Evolutionary conservation across 768 basidiomycete genomes (phyloP).

Genomic region (Phallus indusiatus): DNA sequence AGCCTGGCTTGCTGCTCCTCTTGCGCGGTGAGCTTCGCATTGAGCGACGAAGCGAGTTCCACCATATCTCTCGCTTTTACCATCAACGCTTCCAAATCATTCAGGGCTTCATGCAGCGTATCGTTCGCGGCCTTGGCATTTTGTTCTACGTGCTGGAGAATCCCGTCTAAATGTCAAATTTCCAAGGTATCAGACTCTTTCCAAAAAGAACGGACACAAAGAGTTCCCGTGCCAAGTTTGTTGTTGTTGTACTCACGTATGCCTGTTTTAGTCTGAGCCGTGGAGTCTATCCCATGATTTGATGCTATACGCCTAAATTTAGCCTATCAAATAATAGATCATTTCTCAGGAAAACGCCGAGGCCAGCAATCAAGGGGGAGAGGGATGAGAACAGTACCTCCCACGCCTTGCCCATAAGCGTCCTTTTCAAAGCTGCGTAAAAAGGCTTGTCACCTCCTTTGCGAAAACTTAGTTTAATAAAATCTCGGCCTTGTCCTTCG

Average conservation of each 20-base stretch:
- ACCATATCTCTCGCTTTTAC: conserved; percentile 91
- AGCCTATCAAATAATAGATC: neutral
- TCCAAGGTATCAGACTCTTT: neutral
- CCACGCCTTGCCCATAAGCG: conserved; percentile 68
- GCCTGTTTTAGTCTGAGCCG: conserved; percentile 1
- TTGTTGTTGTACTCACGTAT: conserved; percentile 13
- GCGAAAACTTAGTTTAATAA: conserved; percentile 82
- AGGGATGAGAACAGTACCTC: conserved; percentile 32
- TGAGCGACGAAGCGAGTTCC: conserved; percentile 77
- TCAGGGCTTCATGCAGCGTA: conserved; percentile 65
- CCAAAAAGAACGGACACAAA: conserved; percentile 25
- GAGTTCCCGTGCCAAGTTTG: conserved; percentile 38
- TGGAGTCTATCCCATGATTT: conserved; percentile 1
- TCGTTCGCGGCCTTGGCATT: conserved; percentile 53
- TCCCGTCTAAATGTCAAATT: conserved; percentile 52
- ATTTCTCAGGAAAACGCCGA: neutral
- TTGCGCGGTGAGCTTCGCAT: conserved; percentile 60
- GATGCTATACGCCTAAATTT: conserved; percentile 1
- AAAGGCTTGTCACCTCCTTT: conserved; percentile 82
- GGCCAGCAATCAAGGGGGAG: neutral
- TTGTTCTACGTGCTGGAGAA: conserved; percentile 65
- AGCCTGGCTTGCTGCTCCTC: conserved; percentile 12
- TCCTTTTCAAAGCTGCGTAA: conserved; percentile 66
- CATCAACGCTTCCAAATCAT: conserved; percentile 87
- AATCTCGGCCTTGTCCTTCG: conserved; percentile 22